Evolutionary conservation across 352 stramenopile genomes (phyloP).

Genomic region (Thalassiosira hispida): DNA sequence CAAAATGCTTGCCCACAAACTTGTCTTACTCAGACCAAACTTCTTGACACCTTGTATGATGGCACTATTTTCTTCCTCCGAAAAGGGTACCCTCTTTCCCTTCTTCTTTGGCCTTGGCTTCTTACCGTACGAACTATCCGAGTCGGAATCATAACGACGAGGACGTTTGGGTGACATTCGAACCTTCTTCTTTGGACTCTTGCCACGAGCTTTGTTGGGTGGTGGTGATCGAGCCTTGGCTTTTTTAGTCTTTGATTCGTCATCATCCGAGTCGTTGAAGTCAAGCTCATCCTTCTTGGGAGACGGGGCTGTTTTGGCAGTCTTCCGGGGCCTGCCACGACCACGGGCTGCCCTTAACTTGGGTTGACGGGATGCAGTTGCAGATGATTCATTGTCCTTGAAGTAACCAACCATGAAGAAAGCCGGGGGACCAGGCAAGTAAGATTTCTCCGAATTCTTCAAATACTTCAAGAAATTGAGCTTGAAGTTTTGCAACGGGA

Average conservation of each 20-base stretch:
- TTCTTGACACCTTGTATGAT: constrained; percentile 31
- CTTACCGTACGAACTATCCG: background rate
- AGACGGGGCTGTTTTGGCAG: background rate
- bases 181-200: background rate
- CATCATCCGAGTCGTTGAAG: background rate
- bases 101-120: background rate
- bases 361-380: no score
- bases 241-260: no score
- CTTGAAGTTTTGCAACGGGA: constrained; percentile 15
- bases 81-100: constrained; percentile 16
- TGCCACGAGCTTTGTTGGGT: background rate
- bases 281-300: background rate
- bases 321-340: background rate
- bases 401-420: constrained; percentile 17
- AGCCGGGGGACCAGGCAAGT: constrained; percentile 2
- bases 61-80: constrained; percentile 32
- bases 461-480: constrained; percentile 14
- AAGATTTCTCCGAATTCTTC: constrained; percentile 8
- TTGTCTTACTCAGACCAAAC: constrained; percentile 26
- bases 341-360: background rate
- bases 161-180: no score
- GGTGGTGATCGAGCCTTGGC: no score
- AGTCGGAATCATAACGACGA: constrained; percentile 1
- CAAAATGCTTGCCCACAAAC: constrained; percentile 33
- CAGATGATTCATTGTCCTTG: constrained; percentile 5